phyloP scores from a whole-genome alignment of 805 yeast genomes.

The Candida ulmi region DNA sequence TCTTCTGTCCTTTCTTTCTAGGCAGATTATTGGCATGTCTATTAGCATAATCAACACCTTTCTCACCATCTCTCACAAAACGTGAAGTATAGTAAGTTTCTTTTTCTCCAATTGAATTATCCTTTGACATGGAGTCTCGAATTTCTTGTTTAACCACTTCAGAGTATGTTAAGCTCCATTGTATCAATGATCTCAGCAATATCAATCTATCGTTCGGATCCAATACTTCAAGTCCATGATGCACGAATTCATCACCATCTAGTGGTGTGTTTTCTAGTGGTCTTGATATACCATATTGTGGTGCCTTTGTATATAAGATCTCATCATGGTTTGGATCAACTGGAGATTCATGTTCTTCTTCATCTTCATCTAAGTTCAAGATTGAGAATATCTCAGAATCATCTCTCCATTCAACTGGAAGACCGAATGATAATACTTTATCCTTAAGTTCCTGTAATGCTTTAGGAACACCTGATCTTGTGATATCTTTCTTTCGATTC shows the following conservation, averaged over 20 bases:
- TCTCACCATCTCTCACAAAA: slow-evolving; percentile 19
- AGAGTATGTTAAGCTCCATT: slow-evolving; percentile 19
- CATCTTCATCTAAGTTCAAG: slow-evolving; percentile 4
- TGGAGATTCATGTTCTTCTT: slow-evolving; percentile 5
- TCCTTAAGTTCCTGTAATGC: slow-evolving; percentile 15
- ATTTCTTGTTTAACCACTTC: slow-evolving; percentile 13
- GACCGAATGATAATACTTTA: slow-evolving; percentile 11
- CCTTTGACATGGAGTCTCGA: slow-evolving; percentile 7
- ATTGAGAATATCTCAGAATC: slow-evolving; percentile 13
- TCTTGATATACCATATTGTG: slow-evolving; percentile 9
- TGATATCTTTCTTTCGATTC: slow-evolving; percentile 13
- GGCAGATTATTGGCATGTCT: slow-evolving; percentile 2
- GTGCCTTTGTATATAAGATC: slow-evolving; percentile 9
- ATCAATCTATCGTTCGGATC: slow-evolving; percentile 20
- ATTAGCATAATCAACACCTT: slow-evolving; percentile 15
- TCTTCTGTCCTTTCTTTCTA: slow-evolving; percentile 6
- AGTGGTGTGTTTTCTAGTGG: slow-evolving; percentile 17
- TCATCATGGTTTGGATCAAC: slow-evolving; percentile 18
- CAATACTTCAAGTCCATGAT: slow-evolving; percentile 13
- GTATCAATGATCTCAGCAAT: slow-evolving; percentile 15
- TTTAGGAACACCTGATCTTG: slow-evolving; percentile 6
- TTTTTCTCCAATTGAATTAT: slow-evolving; percentile 17
- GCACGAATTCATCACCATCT: slow-evolving; percentile 14
- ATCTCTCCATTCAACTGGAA: slow-evolving; percentile 25
- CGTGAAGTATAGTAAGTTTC: slow-evolving; percentile 21